Base-by-base conservation (phyloP, 2,329 filamentous ascomycete genomes). In the Xylaria sp. region DNA sequence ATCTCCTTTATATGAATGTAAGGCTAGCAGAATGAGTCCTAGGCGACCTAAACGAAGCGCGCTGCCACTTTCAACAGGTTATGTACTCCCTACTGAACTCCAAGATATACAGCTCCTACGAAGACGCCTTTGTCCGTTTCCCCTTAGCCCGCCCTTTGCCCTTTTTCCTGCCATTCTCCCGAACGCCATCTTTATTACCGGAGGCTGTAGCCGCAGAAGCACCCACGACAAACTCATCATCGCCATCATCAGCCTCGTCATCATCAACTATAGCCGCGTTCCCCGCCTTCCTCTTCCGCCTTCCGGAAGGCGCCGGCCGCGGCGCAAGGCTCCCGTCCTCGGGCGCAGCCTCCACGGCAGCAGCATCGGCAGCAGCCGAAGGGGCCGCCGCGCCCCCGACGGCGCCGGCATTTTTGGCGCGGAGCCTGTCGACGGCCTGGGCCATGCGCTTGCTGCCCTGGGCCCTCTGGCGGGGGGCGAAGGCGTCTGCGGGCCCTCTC, bases 391-490 rank as follows among this genome's bases (percentile, higher is more conserved):
- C n/a, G n/a, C n/a, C n/a, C n/a, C 39, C 48, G 53, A 69, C 66
- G 54, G 67, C 62, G 19, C 60, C 68, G 54, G 80, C 81, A 61
- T 82, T 81, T n/a, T n/a, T n/a, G 22, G 80, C 77, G 57, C 85
- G 83, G 50, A 95, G 75, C 69, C 79, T 84, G 52, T 81, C 82
- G 50, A 94, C 85, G 0, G 91, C 91, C 50, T 85, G 87, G 41
- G 85, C 85, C 88, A 95, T 89, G 53, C 89, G 82, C 71, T 90
- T 88, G 66, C 88, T 92, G 37, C 83, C 84, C 54, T 83, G 82
- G 11, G 75, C 80, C 21, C 76, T 83, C 59, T 87, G 85, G 51
- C 89, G 81, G 0, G 90, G 90, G 20, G 79, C 89, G 74, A 91
- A 92, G 0, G 82, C 83, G 57, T 87, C n/a, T n/a, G n/a, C n/a